These are phyloP conservation scores for Malus sylvestris DNA, from an alignment of 306 rosid genomes.

Conservation along the genomic window DNA sequence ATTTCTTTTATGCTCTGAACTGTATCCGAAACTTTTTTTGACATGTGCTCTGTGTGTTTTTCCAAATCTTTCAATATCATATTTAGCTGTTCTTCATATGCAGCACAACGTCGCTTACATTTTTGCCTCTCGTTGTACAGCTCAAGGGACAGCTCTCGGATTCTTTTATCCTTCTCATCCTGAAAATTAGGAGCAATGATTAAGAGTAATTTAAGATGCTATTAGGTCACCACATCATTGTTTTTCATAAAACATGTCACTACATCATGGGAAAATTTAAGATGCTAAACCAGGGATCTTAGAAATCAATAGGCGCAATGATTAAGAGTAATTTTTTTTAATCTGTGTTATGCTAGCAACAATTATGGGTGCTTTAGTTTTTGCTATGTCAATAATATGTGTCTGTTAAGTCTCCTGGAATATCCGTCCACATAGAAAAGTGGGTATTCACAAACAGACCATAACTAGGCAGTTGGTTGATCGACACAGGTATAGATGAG, in stretches of 20 bases:
- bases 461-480: neutral
- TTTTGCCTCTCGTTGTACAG: conserved; percentile 63
- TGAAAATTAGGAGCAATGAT: conserved; percentile 9
- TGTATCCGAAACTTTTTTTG: conserved; percentile 48
- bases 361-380: neutral
- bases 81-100: conserved; percentile 56
- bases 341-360: neutral
- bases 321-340: neutral
- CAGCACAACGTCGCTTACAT: conserved; percentile 63
- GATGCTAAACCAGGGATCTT: neutral
- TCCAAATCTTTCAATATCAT: conserved; percentile 47
- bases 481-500: neutral
- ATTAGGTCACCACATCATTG: neutral
- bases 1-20: conserved; percentile 49
- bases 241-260: neutral
- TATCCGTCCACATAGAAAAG: neutral
- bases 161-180: conserved; percentile 74
- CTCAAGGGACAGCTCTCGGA: conserved; percentile 55
- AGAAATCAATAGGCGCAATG: neutral
- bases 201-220: too few species aligned
- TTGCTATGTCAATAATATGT: neutral
- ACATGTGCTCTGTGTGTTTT: conserved; percentile 57
- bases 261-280: neutral
- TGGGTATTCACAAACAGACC: too few species aligned
- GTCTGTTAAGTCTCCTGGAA: neutral